phyloP scores from a whole-genome alignment of 495 filamentous ascomycete genomes.

The Antarctomyces pellizariae region DNA sequence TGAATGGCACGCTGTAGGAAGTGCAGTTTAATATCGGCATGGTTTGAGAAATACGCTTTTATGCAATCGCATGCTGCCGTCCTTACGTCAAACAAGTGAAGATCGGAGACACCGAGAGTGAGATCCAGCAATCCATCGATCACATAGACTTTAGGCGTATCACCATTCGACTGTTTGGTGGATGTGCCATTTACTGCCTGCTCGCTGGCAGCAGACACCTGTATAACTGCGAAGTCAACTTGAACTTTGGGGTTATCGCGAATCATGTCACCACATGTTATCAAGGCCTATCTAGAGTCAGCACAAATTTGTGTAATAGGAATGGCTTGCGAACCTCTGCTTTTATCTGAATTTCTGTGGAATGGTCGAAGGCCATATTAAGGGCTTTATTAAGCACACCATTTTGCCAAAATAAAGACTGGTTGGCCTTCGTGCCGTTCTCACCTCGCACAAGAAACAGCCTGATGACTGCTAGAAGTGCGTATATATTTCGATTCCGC shows the following conservation, averaged over 20 bases:
- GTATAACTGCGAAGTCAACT: conserved; percentile 67
- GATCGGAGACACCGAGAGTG: conserved; percentile 40
- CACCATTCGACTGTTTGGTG: conserved; percentile 24
- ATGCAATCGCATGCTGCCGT: conserved; percentile 74
- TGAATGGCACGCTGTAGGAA: conserved; percentile 78
- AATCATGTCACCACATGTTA: conserved; percentile 73
- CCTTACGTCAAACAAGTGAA: conserved; percentile 52
- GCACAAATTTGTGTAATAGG: conserved; percentile 2
- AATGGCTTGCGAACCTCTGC: conserved; percentile 37
- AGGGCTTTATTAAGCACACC: conserved; percentile 64
- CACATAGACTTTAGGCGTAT: conserved; percentile 52
- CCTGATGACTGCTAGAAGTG: conserved; percentile 60
- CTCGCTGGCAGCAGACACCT: conserved; percentile 34
- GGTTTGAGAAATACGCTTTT: conserved; percentile 71
- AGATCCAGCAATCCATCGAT: conserved; percentile 88
- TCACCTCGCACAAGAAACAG: conserved; percentile 67
- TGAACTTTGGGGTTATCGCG: conserved; percentile 59
- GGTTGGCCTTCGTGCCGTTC: conserved; percentile 58
- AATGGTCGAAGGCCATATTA: conserved; percentile 59
- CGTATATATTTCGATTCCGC: conserved; percentile 80
- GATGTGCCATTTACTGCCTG: conserved; percentile 15
- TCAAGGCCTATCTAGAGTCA: conserved; percentile 47
- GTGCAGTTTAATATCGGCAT: conserved; percentile 55
- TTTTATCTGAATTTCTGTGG: conserved; percentile 50
- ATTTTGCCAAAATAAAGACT: conserved; percentile 61